Conservation (phyloP, 495 filamentous ascomycete species). For the Lasiosphaeriaceae sp. region DNA sequence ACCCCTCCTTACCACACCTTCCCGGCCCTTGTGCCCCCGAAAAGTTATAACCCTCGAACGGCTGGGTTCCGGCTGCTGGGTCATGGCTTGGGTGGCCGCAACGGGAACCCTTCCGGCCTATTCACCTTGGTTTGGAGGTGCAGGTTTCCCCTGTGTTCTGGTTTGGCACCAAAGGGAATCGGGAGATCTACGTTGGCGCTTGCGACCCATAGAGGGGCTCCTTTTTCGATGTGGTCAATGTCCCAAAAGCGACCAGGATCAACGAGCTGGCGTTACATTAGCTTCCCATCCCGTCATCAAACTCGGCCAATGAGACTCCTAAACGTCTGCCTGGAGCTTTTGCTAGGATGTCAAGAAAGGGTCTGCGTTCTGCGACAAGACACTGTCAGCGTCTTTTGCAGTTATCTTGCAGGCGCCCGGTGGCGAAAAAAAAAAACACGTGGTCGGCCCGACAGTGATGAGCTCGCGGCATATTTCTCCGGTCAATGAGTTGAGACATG, state of each 20-base stretch:
- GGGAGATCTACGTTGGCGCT: too few species aligned
- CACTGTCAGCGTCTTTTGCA: background rate
- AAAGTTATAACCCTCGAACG: too few species aligned
- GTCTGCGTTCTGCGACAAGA: background rate
- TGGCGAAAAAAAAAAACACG: conserved; percentile 7
- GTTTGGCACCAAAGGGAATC: background rate
- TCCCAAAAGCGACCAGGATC: background rate
- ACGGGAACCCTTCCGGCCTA: too few species aligned
- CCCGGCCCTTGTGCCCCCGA: too few species aligned
- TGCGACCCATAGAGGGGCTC: background rate
- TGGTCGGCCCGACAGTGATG: conserved; percentile 7
- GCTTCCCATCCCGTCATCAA: conserved; percentile 5
- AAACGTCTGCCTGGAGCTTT: conserved; percentile 11
- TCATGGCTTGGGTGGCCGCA: too few species aligned
- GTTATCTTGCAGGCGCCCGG: background rate
- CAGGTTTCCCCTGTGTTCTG: background rate
- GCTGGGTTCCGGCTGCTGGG: too few species aligned
- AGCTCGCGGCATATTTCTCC: background rate
- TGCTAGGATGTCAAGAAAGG: background rate
- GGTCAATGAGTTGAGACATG: background rate
- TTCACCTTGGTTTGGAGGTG: background rate
- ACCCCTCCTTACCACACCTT: background rate
- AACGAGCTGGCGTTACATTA: background rate
- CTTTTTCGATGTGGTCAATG: background rate
- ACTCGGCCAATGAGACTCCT: background rate